Evolutionary conservation across 495 filamentous ascomycete species (phyloP).

Genomic region (Amphirosellinia nigrospora): DNA sequence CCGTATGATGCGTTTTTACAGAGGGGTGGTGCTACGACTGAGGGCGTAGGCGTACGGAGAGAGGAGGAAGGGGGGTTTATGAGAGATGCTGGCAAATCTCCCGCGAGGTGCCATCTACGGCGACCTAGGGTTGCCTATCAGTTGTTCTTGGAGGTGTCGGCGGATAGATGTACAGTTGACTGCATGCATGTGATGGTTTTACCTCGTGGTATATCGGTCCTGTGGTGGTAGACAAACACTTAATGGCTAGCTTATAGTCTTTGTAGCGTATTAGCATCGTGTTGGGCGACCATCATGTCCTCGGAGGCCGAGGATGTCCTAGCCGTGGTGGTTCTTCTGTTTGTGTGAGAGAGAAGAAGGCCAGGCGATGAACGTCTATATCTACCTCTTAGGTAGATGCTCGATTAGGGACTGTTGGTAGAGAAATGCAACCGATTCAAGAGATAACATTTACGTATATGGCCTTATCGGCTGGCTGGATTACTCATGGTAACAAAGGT

Average conservation of each 20-base stretch:
- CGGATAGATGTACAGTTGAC: slow-evolving; percentile 12
- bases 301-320: background rate
- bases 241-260: background rate
- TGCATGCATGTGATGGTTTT: slow-evolving; percentile 3
- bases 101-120: background rate
- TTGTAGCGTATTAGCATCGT: slow-evolving; percentile 8
- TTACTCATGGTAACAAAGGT: too few relatives aligned
- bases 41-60: background rate
- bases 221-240: slow-evolving; percentile 11
- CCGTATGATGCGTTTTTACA: background rate
- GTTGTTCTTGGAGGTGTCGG: background rate
- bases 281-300: background rate
- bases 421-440: background rate
- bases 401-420: too few relatives aligned
- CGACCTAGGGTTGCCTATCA: background rate
- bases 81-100: slow-evolving; percentile 24
- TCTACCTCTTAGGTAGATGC: too few relatives aligned
- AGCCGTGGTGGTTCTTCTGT: background rate
- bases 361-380: background rate
- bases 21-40: background rate
- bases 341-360: background rate
- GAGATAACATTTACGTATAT: background rate
- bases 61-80: background rate
- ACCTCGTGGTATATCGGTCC: slow-evolving; percentile 7
- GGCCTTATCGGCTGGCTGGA: background rate